Conservation (phyloP, 257 asterid species). For the Ajuga chamaepitys region DNA sequence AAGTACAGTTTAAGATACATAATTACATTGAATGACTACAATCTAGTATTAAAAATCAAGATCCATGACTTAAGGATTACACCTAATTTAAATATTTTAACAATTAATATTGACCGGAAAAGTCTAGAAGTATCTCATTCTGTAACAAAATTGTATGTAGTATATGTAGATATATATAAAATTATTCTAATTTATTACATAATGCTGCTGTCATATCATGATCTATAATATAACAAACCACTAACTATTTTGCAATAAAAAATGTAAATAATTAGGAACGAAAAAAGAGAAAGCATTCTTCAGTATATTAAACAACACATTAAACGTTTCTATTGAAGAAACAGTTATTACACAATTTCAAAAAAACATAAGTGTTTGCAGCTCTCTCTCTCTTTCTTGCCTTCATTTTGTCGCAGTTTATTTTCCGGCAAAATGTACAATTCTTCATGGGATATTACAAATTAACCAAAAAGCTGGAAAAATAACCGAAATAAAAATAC, state of each 20-base stretch:
- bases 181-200: too few species aligned
- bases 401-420: not conserved
- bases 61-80: conserved; percentile 5
- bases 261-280: not conserved
- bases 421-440: conserved; percentile 25
- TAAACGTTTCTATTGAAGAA: conserved; percentile 2
- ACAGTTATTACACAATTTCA: conserved; percentile 12
- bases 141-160: not conserved
- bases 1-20: not conserved
- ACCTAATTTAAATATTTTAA: not conserved
- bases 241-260: not conserved
- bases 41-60: not conserved
- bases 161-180: too few species aligned
- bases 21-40: conserved; percentile 7
- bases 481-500: not conserved
- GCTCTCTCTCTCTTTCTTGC: too few species aligned
- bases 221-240: not conserved
- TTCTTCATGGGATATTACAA: not conserved
- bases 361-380: not conserved
- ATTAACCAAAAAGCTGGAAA: not conserved
- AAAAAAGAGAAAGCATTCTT: not conserved
- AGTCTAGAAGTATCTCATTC: not conserved
- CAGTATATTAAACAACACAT: not conserved
- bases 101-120: not conserved
- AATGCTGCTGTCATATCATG: not conserved